Evolutionary conservation across 2,329 filamentous ascomycete species (phyloP), one percentile per base, ranked within the genome.

Genomic region (Colletotrichum liriopes): DNA sequence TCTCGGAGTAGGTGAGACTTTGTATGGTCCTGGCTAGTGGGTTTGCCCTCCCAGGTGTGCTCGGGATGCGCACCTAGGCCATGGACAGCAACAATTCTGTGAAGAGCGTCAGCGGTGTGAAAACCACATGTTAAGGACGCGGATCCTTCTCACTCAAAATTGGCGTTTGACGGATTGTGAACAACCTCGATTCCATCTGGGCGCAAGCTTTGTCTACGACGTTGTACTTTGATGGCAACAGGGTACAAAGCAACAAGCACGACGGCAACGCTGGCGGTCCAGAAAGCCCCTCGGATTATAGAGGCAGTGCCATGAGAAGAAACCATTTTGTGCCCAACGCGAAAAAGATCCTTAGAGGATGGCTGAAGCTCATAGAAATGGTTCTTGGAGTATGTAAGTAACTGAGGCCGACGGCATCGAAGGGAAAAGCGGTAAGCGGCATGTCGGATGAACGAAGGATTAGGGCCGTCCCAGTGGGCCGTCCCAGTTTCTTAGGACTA

Each of bases 71-170:
- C 73, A 2, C 73, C 74, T 1, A 77, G 74, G 32, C 75, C 72
- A 51, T 76, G 74, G 41, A 76, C 69, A 18, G 76, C 72, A 47
- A 77, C 47, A 51, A 77, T 77, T 9, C 74, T 75, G 35, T 35
- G 20, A 59, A 37, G 16, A 39, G 18, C 8, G 39, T 52, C 3
- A 43, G 49, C 16, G 32, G 32, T 56, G 11, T 54, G 16, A n/a
- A n/a, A 32, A n/a, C 49, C 47, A 37, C 29, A 35, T 49, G 8
- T 49, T 49, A 6, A 23, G 20, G 32, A 49, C 26, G 43, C 16
- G 3, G 58, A 49, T 20, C 8, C 5, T 47, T 55, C 62, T 26
- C 11, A 74, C 65, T 72, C 65, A n/a, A 74, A 74, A 23, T 72
- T 67, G 35, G 69, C 55, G 52, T 72, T 43, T 41, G 7, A 2